Evolutionary conservation across 108 stramenopile genomes (phyloP).

Genomic region (Nitzschia sp.): DNA sequence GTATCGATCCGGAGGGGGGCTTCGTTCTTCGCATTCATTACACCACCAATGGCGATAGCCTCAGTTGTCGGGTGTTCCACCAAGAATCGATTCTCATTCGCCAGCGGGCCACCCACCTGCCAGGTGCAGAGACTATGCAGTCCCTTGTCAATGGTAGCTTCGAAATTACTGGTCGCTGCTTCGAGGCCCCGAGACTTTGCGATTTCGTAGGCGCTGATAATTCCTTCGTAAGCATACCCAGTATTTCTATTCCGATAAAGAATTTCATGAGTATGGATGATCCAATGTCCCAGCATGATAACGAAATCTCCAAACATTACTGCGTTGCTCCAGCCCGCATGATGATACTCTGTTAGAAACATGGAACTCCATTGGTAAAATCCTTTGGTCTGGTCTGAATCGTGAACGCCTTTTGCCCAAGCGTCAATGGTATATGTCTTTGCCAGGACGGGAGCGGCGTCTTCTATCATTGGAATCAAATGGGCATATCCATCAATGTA

Average conservation of each 20-base stretch:
- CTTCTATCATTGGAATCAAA: slow-evolving; percentile 17
- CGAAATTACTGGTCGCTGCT: neutral
- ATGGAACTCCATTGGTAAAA: slow-evolving; percentile 36
- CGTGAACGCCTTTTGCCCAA: slow-evolving; percentile 11
- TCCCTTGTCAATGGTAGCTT: slow-evolving; percentile 22
- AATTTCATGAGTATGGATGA: slow-evolving; percentile 22
- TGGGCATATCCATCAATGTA: slow-evolving; percentile 5
- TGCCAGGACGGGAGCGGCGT: slow-evolving; percentile 18
- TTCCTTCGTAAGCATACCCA: slow-evolving; percentile 32
- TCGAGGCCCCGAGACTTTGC: neutral
- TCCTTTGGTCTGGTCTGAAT: slow-evolving; percentile 27
- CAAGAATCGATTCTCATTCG: slow-evolving; percentile 20
- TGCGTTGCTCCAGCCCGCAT: slow-evolving; percentile 11
- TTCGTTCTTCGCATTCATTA: slow-evolving; percentile 21
- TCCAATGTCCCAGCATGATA: slow-evolving; percentile 25
- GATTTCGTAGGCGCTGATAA: slow-evolving; percentile 12
- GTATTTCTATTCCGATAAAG: slow-evolving; percentile 16
- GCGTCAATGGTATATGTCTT: slow-evolving; percentile 21
- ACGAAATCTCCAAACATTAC: slow-evolving; percentile 17
- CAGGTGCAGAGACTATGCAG: slow-evolving; percentile 20
- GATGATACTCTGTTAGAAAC: slow-evolving; percentile 24
- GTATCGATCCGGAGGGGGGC: slow-evolving; percentile 26
- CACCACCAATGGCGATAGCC: slow-evolving; percentile 22
- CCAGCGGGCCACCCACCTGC: slow-evolving; percentile 33
- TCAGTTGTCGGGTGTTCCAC: slow-evolving; percentile 15